Evolutionary conservation across 139 green algal genomes (phyloP).

Genomic region (Asterochloris erici): DNA sequence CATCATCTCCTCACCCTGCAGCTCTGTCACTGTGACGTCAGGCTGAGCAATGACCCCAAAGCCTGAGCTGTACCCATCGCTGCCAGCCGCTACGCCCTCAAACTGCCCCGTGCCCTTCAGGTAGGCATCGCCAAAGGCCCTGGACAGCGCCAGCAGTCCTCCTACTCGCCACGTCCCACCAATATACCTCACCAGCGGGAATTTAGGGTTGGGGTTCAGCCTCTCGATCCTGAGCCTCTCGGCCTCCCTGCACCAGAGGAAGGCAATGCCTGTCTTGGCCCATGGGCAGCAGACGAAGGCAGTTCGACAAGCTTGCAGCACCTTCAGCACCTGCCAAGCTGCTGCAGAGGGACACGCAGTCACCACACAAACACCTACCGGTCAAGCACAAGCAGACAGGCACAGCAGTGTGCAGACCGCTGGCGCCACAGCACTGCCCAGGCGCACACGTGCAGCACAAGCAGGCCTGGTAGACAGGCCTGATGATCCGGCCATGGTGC

Average conservation of each 20-base stretch:
- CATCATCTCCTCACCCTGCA: slow-evolving; percentile 20
- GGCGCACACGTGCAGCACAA: too few relatives aligned
- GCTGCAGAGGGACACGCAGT: too few relatives aligned
- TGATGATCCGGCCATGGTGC: too few relatives aligned
- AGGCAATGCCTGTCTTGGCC: too few relatives aligned
- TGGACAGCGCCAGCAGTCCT: slow-evolving; percentile 89
- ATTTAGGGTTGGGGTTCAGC: slow-evolving; percentile 91
- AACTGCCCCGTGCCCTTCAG: slow-evolving; percentile 88
- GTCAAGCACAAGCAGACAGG: too few relatives aligned
- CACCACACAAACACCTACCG: too few relatives aligned
- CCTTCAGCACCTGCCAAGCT: too few relatives aligned
- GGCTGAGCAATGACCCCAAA: slow-evolving; percentile 84
- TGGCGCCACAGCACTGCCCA: too few relatives aligned
- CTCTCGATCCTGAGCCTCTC: slow-evolving; percentile 89
- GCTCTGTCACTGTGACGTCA: slow-evolving; percentile 50
- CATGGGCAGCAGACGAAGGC: too few relatives aligned
- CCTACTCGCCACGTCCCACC: slow-evolving; percentile 91
- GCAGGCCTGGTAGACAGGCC: too few relatives aligned
- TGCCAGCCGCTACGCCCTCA: slow-evolving; percentile 73
- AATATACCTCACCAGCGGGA: slow-evolving; percentile 78
- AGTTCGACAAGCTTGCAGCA: too few relatives aligned
- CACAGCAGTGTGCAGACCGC: too few relatives aligned
- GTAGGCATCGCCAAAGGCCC: slow-evolving; percentile 96
- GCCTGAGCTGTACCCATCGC: slow-evolving; percentile 70
- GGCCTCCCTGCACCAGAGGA: slow-evolving; percentile 40